Conservation (phyloP, 345 rosid genomes). For the Carallia brachiata region DNA sequence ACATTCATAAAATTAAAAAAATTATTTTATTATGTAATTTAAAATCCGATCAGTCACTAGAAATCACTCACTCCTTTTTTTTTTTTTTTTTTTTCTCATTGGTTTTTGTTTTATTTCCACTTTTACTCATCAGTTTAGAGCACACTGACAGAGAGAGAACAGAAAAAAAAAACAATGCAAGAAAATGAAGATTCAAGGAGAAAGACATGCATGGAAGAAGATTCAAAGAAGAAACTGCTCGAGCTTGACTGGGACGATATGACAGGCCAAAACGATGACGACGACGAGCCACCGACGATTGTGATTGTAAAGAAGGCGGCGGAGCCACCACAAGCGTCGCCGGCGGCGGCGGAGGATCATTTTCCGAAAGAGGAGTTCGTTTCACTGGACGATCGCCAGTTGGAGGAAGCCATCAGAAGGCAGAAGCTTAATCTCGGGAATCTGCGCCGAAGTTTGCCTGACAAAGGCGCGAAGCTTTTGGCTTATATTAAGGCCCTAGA, state of each 20-base stretch:
- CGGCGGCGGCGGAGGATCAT: conserved; percentile 5
- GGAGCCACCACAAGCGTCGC: conserved; percentile 7
- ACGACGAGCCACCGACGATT: conserved; percentile 32
- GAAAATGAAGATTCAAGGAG: neutral
- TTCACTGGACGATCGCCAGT: conserved; percentile 29
- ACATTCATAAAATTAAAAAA: too few species aligned
- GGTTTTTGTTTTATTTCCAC: too few species aligned
- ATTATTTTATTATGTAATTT: too few species aligned
- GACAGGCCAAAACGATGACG: conserved; percentile 14
- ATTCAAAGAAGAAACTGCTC: conserved; percentile 32
- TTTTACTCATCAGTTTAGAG: too few species aligned
- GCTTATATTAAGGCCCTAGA: conserved; percentile 28
- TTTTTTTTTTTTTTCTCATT: too few species aligned
- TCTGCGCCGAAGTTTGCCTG: conserved; percentile 23
- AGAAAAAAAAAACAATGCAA: neutral
- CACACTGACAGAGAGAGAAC: neutral
- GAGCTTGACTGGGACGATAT: conserved; percentile 40
- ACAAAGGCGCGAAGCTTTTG: conserved; percentile 52
- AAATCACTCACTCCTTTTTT: too few species aligned
- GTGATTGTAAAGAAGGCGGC: conserved; percentile 22
- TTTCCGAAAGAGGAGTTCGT: conserved; percentile 12
- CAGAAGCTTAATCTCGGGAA: neutral
- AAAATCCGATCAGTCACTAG: too few species aligned
- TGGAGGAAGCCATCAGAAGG: conserved; percentile 37
- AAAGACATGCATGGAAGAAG: conserved; percentile 21